These are phyloP conservation scores for Xylariaceae sp. DNA, from an alignment of 2,329 filamentous ascomycete genomes.

Conservation along the genomic window DNA sequence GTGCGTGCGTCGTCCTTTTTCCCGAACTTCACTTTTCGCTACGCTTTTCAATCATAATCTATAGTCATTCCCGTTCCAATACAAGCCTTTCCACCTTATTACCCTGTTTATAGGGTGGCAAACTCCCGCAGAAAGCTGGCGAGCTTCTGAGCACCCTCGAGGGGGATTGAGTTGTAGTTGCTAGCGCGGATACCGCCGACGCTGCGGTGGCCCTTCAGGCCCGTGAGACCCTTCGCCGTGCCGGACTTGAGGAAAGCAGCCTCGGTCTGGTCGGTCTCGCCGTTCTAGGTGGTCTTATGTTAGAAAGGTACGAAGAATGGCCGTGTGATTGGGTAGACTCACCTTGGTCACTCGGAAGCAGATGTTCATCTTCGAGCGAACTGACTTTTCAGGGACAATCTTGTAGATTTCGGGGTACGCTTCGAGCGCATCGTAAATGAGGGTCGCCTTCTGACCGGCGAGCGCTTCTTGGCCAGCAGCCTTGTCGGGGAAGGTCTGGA, in stretches of 20 bases:
- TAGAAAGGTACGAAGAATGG: conserved; percentile 1
- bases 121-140: conserved; percentile 56
- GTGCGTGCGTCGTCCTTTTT: neutral
- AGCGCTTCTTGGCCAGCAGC: conserved; percentile 72
- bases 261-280: conserved; percentile 63
- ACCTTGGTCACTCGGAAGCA: conserved; percentile 69
- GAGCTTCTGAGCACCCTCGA: conserved; percentile 63
- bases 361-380: conserved; percentile 87
- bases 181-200: conserved; percentile 50
- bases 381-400: conserved; percentile 68
- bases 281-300: conserved; percentile 32
- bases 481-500: conserved; percentile 60
- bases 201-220: conserved; percentile 76
- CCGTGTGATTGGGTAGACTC: neutral
- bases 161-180: conserved; percentile 82
- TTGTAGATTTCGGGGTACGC: conserved; percentile 66
- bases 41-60: neutral
- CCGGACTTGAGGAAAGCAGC: conserved; percentile 73
- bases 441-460: conserved; percentile 65
- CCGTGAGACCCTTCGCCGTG: conserved; percentile 62
- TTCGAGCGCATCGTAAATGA: conserved; percentile 76
- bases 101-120: conserved; percentile 35
- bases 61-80: neutral
- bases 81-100: neutral
- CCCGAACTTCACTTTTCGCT: neutral